A percentile compares a stretch with the other conserved stretches of the same genome.
Conservation (phyloP, 768 basidiomycete species). For the Pisolithus tinctorius region DNA sequence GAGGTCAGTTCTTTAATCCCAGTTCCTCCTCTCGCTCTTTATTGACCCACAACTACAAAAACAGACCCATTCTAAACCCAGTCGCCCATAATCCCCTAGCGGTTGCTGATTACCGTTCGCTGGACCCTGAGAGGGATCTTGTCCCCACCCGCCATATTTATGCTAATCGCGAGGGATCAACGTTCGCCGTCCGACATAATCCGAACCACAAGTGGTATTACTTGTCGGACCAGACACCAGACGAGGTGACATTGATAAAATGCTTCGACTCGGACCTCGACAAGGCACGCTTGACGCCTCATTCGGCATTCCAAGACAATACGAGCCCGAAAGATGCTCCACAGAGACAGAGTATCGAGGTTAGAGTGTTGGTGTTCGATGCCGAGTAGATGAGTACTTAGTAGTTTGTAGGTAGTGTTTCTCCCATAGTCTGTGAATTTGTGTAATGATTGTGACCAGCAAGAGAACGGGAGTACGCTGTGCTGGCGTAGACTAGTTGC, state of each 20-base stretch:
- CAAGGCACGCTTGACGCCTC: conserved; percentile 36
- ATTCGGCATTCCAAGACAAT: conserved; percentile 34
- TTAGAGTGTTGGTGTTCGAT: conserved; percentile 39
- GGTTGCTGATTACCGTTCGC: conserved; percentile 33
- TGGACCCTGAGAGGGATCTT: conserved; percentile 32
- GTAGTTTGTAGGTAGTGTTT: too few relatives aligned
- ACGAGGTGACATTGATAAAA: conserved; percentile 39
- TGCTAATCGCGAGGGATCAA: conserved; percentile 28
- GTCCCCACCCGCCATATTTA: conserved; percentile 31
- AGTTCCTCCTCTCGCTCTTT: neutral
- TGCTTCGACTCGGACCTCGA: conserved; percentile 38
- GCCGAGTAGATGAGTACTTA: conserved; percentile 18
- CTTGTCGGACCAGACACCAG: conserved; percentile 32
- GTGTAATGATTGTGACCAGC: too few relatives aligned
- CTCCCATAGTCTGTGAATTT: too few relatives aligned
- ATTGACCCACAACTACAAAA: neutral
- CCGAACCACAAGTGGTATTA: conserved; percentile 35
- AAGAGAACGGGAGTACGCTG: too few relatives aligned
- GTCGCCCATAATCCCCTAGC: conserved; percentile 37
- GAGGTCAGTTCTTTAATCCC: conserved; percentile 20
- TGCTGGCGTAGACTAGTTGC: too few relatives aligned
- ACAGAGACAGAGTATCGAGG: conserved; percentile 38
- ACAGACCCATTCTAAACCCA: conserved; percentile 31
- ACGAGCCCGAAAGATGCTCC: conserved; percentile 30
- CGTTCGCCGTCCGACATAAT: conserved; percentile 30